A percentile compares a stretch with the other conserved stretches of the same genome.
Conservation (phyloP, 768 basidiomycete species). For the Terana coerulea region DNA sequence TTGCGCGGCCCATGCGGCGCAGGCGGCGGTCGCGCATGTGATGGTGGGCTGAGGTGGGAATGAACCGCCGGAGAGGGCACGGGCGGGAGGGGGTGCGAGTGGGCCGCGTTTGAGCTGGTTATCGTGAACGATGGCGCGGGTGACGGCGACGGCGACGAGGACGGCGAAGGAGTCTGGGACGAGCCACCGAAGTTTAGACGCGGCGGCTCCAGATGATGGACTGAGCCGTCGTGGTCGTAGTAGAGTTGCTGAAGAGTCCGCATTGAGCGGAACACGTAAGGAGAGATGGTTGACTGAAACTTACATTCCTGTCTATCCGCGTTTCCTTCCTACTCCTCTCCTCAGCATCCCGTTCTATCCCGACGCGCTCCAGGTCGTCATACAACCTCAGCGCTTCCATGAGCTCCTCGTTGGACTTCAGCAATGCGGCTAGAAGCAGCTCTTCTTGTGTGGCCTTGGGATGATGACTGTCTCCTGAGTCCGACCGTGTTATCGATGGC, state of each 20-base stretch:
- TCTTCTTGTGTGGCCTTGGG: slow-evolving; percentile 68
- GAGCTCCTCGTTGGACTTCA: slow-evolving; percentile 72
- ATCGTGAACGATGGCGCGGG: slow-evolving; percentile 24
- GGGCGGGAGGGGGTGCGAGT: background rate
- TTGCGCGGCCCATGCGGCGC: slow-evolving; percentile 72
- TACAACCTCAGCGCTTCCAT: slow-evolving; percentile 66
- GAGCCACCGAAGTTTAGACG: slow-evolving; percentile 25
- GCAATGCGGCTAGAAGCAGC: slow-evolving; percentile 64
- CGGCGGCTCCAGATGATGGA: slow-evolving; percentile 28
- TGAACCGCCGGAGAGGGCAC: slow-evolving; percentile 15
- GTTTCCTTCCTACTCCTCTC: slow-evolving; percentile 69
- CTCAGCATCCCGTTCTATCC: slow-evolving; percentile 53
- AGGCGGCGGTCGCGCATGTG: slow-evolving; percentile 61
- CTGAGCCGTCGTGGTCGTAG: slow-evolving; percentile 32
- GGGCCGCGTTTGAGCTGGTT: background rate
- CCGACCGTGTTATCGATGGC: background rate
- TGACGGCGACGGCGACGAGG: slow-evolving; percentile 40
- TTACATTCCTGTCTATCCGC: slow-evolving; percentile 63
- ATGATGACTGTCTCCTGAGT: slow-evolving; percentile 21
- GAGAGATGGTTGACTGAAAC: slow-evolving; percentile 18
- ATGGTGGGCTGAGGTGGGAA: slow-evolving; percentile 24
- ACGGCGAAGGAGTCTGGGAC: slow-evolving; percentile 42
- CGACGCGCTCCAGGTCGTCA: slow-evolving; percentile 73
- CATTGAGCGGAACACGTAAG: background rate
- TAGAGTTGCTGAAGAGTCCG: slow-evolving; percentile 28